Conservation (phyloP, 2,329 filamentous ascomycete species). For the Neonectria coccinea region DNA sequence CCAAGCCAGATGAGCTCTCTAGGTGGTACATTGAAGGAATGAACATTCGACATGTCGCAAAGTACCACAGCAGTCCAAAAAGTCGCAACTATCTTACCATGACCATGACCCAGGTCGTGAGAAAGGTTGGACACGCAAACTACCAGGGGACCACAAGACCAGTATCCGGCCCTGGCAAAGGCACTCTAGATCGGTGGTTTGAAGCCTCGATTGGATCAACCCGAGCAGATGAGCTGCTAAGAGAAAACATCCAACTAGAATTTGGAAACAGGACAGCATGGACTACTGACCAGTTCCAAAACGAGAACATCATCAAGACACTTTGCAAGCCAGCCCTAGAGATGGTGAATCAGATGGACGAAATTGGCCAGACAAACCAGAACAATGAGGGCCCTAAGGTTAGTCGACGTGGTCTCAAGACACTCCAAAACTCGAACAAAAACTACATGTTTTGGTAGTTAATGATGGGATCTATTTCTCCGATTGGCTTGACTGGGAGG, state of each 20-base stretch:
- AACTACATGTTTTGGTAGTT: conserved; percentile 38
- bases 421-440: conserved; percentile 15
- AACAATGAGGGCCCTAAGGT: conserved; percentile 36
- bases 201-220: conserved; percentile 46
- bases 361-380: conserved; percentile 46
- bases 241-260: conserved; percentile 43
- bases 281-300: conserved; percentile 39
- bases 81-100: conserved; percentile 39
- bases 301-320: conserved; percentile 39
- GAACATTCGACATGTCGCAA: conserved; percentile 38
- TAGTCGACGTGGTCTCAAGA: conserved; percentile 21
- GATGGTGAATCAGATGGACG: conserved; percentile 50
- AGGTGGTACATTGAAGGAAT: conserved; percentile 33
- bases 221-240: conserved; percentile 32
- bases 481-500: neutral
- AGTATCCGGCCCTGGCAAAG: conserved; percentile 16
- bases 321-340: conserved; percentile 46
- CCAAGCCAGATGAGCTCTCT: conserved; percentile 15
- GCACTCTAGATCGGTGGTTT: conserved; percentile 42
- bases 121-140: neutral
- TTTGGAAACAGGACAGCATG: conserved; percentile 45
- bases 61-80: conserved; percentile 32
- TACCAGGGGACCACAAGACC: conserved; percentile 31
- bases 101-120: conserved; percentile 40
- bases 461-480: neutral